Evolutionary conservation across 192 early-diverging fungal genomes (phyloP), one percentile per base, ranked within the genome.

Genomic region (Backusella liffmaniae): DNA sequence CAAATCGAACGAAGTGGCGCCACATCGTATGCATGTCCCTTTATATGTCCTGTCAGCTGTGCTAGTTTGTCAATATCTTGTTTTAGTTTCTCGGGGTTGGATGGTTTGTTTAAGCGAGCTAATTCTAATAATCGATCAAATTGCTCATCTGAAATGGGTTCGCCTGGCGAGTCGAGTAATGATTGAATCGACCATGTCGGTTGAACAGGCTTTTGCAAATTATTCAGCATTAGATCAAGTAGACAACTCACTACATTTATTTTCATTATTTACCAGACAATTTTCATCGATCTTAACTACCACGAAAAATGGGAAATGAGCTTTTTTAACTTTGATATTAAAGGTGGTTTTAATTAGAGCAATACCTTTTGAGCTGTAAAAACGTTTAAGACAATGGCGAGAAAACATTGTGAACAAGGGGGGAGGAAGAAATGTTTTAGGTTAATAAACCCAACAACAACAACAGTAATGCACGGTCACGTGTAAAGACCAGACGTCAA

Each of bases 161-260:
- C 37, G 3, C 12, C 49, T n/a, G 30, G 32, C 3, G 37, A 35
- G 34, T 65, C 67, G 0, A 81, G 53, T 26, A 84, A 42, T 23
- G 74, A 73, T 32, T 68, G 66, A 3, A 84, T 77, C 10, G 83
- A 78, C 83, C 83, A 84, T 10, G 74, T 81, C 4, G 83, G 74
- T 51, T 39, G 13, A 5, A 73, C 41, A 49, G 77, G 77, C 75
- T 76, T 62, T 8, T 26, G 26, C 9, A 7, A 59, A 26, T 29
- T 59, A 59, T 26, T 26, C 5, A 59, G 26, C 5, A 2, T 23
- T 59, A 9, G 26, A 23, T 5, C 10, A 59, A 10, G 9, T 23
- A 59, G 26, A 53, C 18, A 21, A 21, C 5, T 18, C n/a, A 1
- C 21, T 53, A 8, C 18, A 21, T 21, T 21, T 53, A 23, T 23